Base-by-base conservation (phyloP, 495 filamentous ascomycete genomes). In the Xylaria intraflava region DNA sequence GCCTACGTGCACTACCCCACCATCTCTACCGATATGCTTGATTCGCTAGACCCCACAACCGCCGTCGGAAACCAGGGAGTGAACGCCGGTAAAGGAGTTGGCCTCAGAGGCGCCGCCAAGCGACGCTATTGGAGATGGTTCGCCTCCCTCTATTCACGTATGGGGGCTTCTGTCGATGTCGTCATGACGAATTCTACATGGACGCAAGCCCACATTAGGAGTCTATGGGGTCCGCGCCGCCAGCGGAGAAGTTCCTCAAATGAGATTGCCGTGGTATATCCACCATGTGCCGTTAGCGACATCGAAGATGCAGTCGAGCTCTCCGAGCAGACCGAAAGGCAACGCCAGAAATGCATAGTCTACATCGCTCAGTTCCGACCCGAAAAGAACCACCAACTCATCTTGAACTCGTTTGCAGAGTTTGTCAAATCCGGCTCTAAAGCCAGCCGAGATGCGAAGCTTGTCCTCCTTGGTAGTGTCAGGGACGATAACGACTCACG, bases 1-100 rank as follows among this genome's bases (percentile, higher is more conserved):
- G 93, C 93, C 12, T 98, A 98, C 63, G 91, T 98, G 2, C 93
- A 98, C 68, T 98, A 96, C 65, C 93, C 93, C 6, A 96, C 93
- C 41, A 98, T 98, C 42, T 96, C 90, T 5, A 98, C 92, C 29
- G 94, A 98, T 67, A 98, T 98, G 93, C 84, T 98, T 6, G 77
- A 75, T 36, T 89, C 88, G 17, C 83, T 98, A 10, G 79, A 89
- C 52, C 80, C 87, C 12, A 66, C 69, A 24, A 72, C 72, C 9
- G 33, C 60, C 10, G 77, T 71, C 20, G 84, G 79, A n/a, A 68
- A 74, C 8, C 83, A 90, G 55, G 92, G 90, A 5, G 72, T 93
- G 46, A 90, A 96, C 65, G 88, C 89, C 6, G 90, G 90, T 27
- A 76, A 83, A 27, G 90, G 90, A 5, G 76, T 69, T 35, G 90